Percentiles rank a stretch among this genome's conserved stretches.
phyloP scores from a whole-genome alignment of 2,329 filamentous ascomycete species.

The Amauroascus verrucosus region DNA sequence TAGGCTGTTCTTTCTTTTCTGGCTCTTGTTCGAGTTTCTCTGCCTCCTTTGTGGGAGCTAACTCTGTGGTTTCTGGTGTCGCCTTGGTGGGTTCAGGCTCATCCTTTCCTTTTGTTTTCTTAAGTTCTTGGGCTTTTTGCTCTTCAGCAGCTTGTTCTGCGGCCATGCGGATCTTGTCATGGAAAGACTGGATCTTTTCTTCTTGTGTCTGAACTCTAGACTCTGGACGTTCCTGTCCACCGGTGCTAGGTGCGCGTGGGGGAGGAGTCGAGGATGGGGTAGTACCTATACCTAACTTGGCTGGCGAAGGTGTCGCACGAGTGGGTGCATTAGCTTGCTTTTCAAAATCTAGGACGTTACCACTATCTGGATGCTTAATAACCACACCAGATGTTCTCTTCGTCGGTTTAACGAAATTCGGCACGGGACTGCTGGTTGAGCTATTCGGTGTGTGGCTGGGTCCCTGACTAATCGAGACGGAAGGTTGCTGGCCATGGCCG shows the following conservation, averaged over 20 bases:
- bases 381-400: slow-evolving; percentile 63
- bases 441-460: slow-evolving; percentile 43
- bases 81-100: slow-evolving; percentile 21
- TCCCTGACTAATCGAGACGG: slow-evolving; percentile 32
- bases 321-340: slow-evolving; percentile 55
- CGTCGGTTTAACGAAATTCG: slow-evolving; percentile 54
- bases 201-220: slow-evolving; percentile 66
- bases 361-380: slow-evolving; percentile 75
- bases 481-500: slow-evolving; percentile 45
- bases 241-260: slow-evolving; percentile 59
- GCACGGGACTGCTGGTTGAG: slow-evolving; percentile 48
- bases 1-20: slow-evolving; percentile 20
- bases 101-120: slow-evolving; percentile 20
- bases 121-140: slow-evolving; percentile 4
- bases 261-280: slow-evolving; percentile 72
- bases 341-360: slow-evolving; percentile 60
- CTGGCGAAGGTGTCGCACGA: slow-evolving; percentile 47
- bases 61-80: slow-evolving; percentile 11
- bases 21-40: slow-evolving; percentile 18
- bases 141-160: slow-evolving; percentile 26
- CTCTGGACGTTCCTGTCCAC: slow-evolving; percentile 54
- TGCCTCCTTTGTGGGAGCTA: slow-evolving; percentile 21
- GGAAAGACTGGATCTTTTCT: slow-evolving; percentile 71
- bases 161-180: slow-evolving; percentile 34
- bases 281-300: slow-evolving; percentile 27